Conservation (phyloP, 306 rosid genomes). For the Prunus kanzakura region DNA sequence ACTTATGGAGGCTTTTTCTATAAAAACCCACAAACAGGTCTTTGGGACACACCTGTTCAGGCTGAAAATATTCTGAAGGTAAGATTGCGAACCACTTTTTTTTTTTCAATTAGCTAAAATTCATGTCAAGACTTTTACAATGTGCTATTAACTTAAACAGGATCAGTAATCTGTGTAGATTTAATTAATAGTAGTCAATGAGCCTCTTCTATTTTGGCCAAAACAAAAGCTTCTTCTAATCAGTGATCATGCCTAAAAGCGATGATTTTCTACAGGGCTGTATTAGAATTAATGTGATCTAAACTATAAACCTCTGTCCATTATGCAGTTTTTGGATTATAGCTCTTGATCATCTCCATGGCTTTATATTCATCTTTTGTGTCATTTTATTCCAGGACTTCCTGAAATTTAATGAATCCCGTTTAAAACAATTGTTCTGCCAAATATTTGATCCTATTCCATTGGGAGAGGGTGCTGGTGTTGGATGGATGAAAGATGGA, state of each 20-base stretch:
- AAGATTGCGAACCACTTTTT: constrained; percentile 23
- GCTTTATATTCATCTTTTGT: constrained; percentile 15
- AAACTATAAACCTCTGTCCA: neutral
- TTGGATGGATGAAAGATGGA: constrained; percentile 87
- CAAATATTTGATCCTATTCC: constrained; percentile 77
- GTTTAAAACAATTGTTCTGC: constrained; percentile 54
- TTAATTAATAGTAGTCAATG: neutral
- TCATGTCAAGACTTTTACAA: neutral
- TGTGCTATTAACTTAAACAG: neutral
- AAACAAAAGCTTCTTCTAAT: too few species aligned
- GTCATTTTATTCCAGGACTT: constrained; percentile 68
- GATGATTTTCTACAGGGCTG: neutral
- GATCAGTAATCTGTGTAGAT: neutral
- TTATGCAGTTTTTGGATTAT: neutral
- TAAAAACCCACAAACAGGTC: constrained; percentile 62
- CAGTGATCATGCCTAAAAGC: neutral
- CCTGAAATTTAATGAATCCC: constrained; percentile 71
- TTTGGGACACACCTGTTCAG: constrained; percentile 96
- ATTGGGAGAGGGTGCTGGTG: constrained; percentile 96
- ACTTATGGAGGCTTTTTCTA: constrained; percentile 85
- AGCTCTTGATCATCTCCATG: neutral
- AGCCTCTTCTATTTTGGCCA: neutral
- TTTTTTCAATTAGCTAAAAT: neutral
- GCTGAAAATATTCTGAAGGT: constrained; percentile 80
- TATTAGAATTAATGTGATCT: neutral